Evolutionary conservation across 1,139 yeast genomes (phyloP), one percentile per base, ranked within the genome.

Genomic region (Suhomyces bolitotheri): DNA sequence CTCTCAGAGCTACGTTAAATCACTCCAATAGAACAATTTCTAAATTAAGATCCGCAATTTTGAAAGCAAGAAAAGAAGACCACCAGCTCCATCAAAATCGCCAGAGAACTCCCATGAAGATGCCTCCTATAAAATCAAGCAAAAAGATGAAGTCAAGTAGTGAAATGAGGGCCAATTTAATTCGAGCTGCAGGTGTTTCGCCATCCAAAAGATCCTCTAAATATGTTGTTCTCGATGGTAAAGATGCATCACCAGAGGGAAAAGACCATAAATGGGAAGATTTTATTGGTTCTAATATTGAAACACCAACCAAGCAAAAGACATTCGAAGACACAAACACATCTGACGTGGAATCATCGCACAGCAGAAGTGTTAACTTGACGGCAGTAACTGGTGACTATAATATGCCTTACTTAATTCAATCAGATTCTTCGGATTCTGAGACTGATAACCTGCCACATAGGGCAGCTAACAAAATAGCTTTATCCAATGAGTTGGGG

Each of bases 1-100:
- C 90, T 0, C 64, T 84, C 46, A 71, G 75, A 45, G 75, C 86
- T 0, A 80, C 86, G 10, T 66, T 87, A 47, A 70, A 70, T 17
- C 86, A 77, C 56, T 84, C 92, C 4, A 80, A 82, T 49, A 70
- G 74, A 42, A 73, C 78, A 0, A 78, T 80, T 37, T 62, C 76
- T 9, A 77, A 73, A 47, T 65, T 81, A 43, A 71, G 82, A 54
- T 58, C 71, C 10, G 71, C 70, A 4, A 57, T 78, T 11, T 52
- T 74, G 43, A 78, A 73, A 51, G 46, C 62, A 17, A 73, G 69
- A 48, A 52, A 51, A 26, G 61, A 58, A 2, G 57, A 52, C 5
- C 37, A 33, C 16, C 36, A 34, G 11, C 27, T 37, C 7, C 44
- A 32, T 17, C 36, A 36, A 13, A 33, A 24, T 21, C 44, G 38